A percentile compares a stretch with the other conserved stretches of the same genome.
phyloP scores from a whole-genome alignment of 2,329 filamentous ascomycete genomes.

The Neurospora sp. region DNA sequence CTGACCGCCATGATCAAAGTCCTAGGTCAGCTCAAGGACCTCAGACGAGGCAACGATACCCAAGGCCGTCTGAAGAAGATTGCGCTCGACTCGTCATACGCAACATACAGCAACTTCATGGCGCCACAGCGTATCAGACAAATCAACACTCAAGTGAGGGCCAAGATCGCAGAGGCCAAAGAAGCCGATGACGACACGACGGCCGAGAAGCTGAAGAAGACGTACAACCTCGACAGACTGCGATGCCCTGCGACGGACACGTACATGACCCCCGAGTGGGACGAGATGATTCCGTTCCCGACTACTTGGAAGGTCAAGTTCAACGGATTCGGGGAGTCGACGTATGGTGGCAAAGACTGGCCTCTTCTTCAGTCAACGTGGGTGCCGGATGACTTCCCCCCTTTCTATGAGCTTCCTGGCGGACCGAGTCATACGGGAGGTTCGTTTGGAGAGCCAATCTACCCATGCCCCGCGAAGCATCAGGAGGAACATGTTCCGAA shows the following conservation, averaged over 20 bases:
- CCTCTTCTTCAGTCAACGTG: neutral
- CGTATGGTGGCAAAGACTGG: neutral
- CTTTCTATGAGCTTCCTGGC: constrained; percentile 2
- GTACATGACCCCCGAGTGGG: constrained; percentile 9
- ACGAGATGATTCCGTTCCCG: constrained; percentile 10
- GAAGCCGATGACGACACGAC: neutral
- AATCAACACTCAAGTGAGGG: neutral
- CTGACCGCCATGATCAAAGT: constrained; percentile 5
- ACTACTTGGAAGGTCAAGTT: constrained; percentile 10
- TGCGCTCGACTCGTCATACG: neutral
- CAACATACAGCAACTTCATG: constrained; percentile 8
- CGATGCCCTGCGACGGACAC: constrained; percentile 3
- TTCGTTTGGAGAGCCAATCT: neutral
- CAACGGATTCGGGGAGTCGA: constrained; percentile 7
- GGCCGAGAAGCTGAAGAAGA: neutral
- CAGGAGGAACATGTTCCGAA: neutral
- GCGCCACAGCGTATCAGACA: constrained; percentile 4
- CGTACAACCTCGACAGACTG: neutral
- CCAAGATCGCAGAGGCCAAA: neutral
- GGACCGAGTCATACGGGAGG: neutral
- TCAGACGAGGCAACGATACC: constrained; percentile 6
- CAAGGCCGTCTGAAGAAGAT: constrained; percentile 8
- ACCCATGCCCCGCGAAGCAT: neutral
- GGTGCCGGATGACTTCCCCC: neutral
- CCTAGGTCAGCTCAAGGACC: constrained; percentile 4